Evolutionary conservation across 2,329 filamentous ascomycete genomes (phyloP), one percentile per base, ranked within the genome.

Genomic region (Ceratocystiopsis minuta): DNA sequence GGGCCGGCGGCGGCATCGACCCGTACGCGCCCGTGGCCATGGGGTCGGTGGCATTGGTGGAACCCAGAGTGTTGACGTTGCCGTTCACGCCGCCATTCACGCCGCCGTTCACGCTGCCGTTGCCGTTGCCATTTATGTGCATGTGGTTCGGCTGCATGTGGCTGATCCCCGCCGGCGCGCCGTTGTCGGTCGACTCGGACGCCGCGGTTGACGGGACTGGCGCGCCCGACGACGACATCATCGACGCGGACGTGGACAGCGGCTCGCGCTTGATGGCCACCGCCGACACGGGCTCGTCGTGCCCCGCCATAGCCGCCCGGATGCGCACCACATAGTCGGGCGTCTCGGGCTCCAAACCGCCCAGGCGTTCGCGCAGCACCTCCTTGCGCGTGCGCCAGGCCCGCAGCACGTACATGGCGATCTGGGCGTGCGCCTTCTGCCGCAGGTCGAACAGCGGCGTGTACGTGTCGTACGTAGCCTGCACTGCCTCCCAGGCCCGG

Each of bases 341-440:
- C 15, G 56, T 58, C 15, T 64, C 55, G 14, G 66, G 56, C 1
- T 51, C 40, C 16, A 54, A 51, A 1, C 66, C 65, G 7, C 33
- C 40, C 7, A 47, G 36, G 4, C 52, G 49, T 36, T 60, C 53
- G 3, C 50, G 47, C 14, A 68, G 53, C 0, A 60, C 54, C 31
- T 57, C 56, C 48, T 70, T 66, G 12, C 70, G 63, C n/a, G 54
- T 57, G 45, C 57, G 62, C 71, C 71, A 75, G 0, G 66, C 70
- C 48, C 64, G 65, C 44, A 73, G 56, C 4, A 66, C 58, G 36
- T 66, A 63, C 16, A 64, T 56, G 3, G 64, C 69, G 16, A 71
- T 60, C 1, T 60, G 56, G 2, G 57, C 49, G 44, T 69, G 60
- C 13, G 56, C 52, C 49, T 65, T 70, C 42, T 61, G 59, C 4